These are phyloP conservation scores for Venturia carpophila DNA, from an alignment of 2,329 filamentous ascomycete genomes.

Conservation along the genomic window DNA sequence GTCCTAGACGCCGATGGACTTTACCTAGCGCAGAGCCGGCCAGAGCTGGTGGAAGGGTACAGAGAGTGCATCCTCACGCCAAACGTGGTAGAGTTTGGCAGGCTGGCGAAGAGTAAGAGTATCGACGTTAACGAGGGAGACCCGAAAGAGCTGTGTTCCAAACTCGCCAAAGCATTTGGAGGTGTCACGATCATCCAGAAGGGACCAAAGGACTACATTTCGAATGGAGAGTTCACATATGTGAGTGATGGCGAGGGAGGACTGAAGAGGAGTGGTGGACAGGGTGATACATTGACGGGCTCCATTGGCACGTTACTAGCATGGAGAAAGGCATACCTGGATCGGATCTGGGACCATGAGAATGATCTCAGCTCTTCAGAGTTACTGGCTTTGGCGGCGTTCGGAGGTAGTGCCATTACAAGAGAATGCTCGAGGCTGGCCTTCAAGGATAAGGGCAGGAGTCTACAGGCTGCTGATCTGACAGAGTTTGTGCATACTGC, in stretches of 20 bases:
- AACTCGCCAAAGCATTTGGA: slow-evolving; percentile 66
- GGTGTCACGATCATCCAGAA: slow-evolving; percentile 92
- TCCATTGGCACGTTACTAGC: slow-evolving; percentile 79
- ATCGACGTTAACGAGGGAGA: slow-evolving; percentile 51
- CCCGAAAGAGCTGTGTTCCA: slow-evolving; percentile 53
- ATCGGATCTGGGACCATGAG: slow-evolving; percentile 64
- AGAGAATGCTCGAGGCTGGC: slow-evolving; percentile 84
- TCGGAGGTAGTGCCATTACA: slow-evolving; percentile 79
- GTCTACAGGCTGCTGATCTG: slow-evolving; percentile 85
- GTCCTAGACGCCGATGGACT: slow-evolving; percentile 91
- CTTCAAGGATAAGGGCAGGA: slow-evolving; percentile 76
- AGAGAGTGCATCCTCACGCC: slow-evolving; percentile 81
- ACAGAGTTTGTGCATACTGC: slow-evolving; percentile 82
- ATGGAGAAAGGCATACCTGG: slow-evolving; percentile 81
- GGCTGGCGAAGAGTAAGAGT: slow-evolving; percentile 67
- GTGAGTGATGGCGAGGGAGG: slow-evolving; percentile 73
- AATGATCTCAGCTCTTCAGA: slow-evolving; percentile 49
- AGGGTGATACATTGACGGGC: slow-evolving; percentile 92
- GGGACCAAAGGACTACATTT: slow-evolving; percentile 73
- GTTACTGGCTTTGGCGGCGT: slow-evolving; percentile 67
- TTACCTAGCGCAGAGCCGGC: slow-evolving; percentile 65
- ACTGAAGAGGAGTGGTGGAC: slow-evolving; percentile 82
- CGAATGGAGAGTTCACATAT: slow-evolving; percentile 68
- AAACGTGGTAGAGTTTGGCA: slow-evolving; percentile 86
- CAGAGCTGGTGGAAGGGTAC: slow-evolving; percentile 73